Evolutionary conservation across 495 filamentous ascomycete species (phyloP).

Genomic region (Podospora bellae-mahoneyi): DNA sequence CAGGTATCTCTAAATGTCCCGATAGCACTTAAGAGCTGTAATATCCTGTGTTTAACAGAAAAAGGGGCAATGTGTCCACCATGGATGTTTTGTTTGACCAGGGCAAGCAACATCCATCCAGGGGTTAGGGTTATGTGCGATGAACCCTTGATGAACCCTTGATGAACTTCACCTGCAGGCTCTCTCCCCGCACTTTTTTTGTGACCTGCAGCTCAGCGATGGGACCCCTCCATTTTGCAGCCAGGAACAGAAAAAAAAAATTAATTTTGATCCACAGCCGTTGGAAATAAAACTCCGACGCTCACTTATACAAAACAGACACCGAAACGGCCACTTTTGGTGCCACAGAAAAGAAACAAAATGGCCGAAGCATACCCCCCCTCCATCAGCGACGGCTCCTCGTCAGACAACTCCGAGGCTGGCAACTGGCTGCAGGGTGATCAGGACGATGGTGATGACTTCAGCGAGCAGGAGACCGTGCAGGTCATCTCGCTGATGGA

Average conservation of each 20-base stretch:
- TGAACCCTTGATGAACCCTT: neutral
- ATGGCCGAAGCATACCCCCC: constrained; percentile 29
- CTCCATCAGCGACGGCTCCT: constrained; percentile 20
- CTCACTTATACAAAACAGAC: neutral
- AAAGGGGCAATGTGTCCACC: neutral
- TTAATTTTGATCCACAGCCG: constrained; percentile 1
- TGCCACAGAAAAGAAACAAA: neutral
- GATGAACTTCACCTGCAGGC: neutral
- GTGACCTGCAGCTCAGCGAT: constrained; percentile 4
- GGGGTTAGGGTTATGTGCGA: neutral
- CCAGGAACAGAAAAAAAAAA: neutral
- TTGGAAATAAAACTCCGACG: constrained; percentile 1
- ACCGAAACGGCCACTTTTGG: constrained; percentile 3
- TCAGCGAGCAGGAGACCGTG: constrained; percentile 55
- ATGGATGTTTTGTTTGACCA: neutral
- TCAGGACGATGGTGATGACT: constrained; percentile 32
- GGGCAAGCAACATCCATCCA: neutral
- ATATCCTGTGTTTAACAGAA: neutral
- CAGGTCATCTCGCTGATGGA: constrained; percentile 69
- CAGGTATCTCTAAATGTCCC: no score
- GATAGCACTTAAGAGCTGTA: no score
- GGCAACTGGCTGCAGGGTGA: constrained; percentile 81
- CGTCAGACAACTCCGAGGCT: constrained; percentile 43
- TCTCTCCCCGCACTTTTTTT: constrained; percentile 6
- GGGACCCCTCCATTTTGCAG: constrained; percentile 5